Percentiles rank a stretch among this genome's conserved stretches.
Conservation (phyloP, 108 stramenopile genomes). For the Fistulifera pelliculosa region DNA sequence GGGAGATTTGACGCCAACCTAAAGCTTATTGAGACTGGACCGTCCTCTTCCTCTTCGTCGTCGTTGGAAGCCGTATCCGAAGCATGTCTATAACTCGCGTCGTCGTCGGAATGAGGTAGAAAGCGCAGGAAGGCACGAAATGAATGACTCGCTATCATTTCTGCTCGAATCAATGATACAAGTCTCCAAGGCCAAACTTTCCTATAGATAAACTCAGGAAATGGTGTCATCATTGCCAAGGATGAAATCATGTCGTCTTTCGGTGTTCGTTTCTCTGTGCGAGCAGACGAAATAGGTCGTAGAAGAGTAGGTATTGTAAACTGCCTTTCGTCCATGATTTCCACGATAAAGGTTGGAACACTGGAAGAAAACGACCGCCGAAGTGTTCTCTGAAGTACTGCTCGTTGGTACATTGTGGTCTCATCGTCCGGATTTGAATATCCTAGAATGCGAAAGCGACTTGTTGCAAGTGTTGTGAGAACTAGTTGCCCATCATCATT, state of each 20-base stretch:
- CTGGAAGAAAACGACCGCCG: too few species aligned
- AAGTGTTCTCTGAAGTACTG: not conserved
- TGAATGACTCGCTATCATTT: not conserved
- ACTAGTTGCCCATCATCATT: slow-evolving; percentile 29
- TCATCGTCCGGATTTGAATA: not conserved
- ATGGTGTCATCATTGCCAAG: slow-evolving; percentile 16
- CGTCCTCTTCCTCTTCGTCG: not conserved
- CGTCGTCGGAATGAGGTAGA: not conserved
- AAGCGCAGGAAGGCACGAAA: not conserved
- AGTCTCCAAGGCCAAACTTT: slow-evolving; percentile 56
- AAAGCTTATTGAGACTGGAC: slow-evolving; percentile 40
- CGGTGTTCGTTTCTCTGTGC: not conserved
- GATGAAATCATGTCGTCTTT: slow-evolving; percentile 12
- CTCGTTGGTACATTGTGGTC: not conserved
- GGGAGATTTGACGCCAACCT: slow-evolving; percentile 71
- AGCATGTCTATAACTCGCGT: not conserved
- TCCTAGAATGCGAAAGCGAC: slow-evolving; percentile 36
- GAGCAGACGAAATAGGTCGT: not conserved
- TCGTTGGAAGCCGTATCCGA: not conserved
- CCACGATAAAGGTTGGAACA: not conserved
- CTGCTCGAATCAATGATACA: slow-evolving; percentile 6
- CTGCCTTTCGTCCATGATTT: slow-evolving; percentile 1
- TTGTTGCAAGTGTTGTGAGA: slow-evolving; percentile 55
- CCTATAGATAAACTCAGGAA: slow-evolving; percentile 31
- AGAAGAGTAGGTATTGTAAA: not conserved